Conservation (phyloP, 352 stramenopile species). For the Phytophthora sansomeana region DNA sequence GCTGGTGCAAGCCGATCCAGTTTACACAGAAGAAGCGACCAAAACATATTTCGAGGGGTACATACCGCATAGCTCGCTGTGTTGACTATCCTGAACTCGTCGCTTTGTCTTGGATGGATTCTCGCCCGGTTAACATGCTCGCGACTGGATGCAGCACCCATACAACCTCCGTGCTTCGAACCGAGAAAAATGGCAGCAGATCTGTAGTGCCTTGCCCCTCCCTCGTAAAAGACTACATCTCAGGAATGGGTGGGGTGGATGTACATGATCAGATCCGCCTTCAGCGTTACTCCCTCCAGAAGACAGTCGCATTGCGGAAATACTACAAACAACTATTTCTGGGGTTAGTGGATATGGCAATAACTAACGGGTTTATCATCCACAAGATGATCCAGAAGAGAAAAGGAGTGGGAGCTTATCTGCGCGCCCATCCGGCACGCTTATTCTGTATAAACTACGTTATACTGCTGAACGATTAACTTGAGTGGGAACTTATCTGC, state of each 20-base stretch:
- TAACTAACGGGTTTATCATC: slow-evolving; percentile 31
- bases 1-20: slow-evolving; percentile 20
- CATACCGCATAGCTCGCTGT: slow-evolving; percentile 17
- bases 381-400: slow-evolving; percentile 8
- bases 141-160: slow-evolving; percentile 16
- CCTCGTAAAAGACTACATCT: slow-evolving; percentile 1
- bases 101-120: slow-evolving; percentile 23
- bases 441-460: too few species aligned
- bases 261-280: slow-evolving; percentile 26
- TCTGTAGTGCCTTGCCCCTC: slow-evolving; percentile 5
- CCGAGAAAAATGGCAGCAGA: slow-evolving; percentile 4
- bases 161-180: not conserved
- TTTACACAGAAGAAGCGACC: slow-evolving; percentile 20
- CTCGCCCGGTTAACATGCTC: slow-evolving; percentile 18
- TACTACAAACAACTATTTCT: slow-evolving; percentile 37
- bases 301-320: slow-evolving; percentile 10
- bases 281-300: slow-evolving; percentile 32
- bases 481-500: too few species aligned
- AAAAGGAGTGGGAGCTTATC: too few species aligned
- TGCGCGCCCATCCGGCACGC: too few species aligned
- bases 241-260: slow-evolving; percentile 17
- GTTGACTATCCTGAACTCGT: slow-evolving; percentile 11
- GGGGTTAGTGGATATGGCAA: slow-evolving; percentile 30
- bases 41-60: slow-evolving; percentile 14
- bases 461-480: too few species aligned